Conservation (phyloP, 768 basidiomycete genomes). For the Xerocomellus amylosporus region DNA sequence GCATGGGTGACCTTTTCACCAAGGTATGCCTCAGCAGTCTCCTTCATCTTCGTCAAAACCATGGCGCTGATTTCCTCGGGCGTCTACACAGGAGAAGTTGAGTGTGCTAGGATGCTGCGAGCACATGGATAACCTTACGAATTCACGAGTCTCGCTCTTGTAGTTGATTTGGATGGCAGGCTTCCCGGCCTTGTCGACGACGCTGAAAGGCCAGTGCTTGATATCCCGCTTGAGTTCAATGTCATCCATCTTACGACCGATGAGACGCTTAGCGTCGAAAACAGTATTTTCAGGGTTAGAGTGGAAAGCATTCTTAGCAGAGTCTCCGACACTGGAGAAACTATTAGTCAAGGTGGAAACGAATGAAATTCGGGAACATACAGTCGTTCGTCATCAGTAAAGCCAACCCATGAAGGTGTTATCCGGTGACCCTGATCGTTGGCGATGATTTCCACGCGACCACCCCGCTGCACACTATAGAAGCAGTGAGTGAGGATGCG, state of each 20-base stretch:
- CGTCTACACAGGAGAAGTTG: slow-evolving; percentile 44
- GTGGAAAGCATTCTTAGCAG: slow-evolving; percentile 94
- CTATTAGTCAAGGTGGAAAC: not conserved
- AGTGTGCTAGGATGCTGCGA: not conserved
- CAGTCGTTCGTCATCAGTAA: slow-evolving; percentile 78
- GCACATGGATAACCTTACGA: slow-evolving; percentile 52
- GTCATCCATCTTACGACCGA: slow-evolving; percentile 83
- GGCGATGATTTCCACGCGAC: slow-evolving; percentile 86
- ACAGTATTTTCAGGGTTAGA: slow-evolving; percentile 91
- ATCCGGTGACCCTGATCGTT: slow-evolving; percentile 90
- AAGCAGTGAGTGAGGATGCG: not conserved
- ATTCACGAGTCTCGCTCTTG: slow-evolving; percentile 76
- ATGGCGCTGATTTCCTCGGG: slow-evolving; percentile 96
- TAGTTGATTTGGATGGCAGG: slow-evolving; percentile 75
- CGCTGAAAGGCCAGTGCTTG: slow-evolving; percentile 90
- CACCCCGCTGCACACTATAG: slow-evolving; percentile 73
- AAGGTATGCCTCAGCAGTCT: slow-evolving; percentile 97
- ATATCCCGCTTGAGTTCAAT: slow-evolving; percentile 76
- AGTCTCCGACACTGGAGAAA: slow-evolving; percentile 70
- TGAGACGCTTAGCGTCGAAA: slow-evolving; percentile 95
- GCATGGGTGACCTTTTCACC: slow-evolving; percentile 96
- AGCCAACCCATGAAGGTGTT: slow-evolving; percentile 84
- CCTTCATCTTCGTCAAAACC: slow-evolving; percentile 97
- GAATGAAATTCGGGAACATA: slow-evolving; percentile 3
- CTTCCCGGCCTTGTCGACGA: slow-evolving; percentile 77